Evolutionary conservation across 2,329 filamentous ascomycete genomes (phyloP), one percentile per base, ranked within the genome.

Genomic region (Aspergillus sp.): DNA sequence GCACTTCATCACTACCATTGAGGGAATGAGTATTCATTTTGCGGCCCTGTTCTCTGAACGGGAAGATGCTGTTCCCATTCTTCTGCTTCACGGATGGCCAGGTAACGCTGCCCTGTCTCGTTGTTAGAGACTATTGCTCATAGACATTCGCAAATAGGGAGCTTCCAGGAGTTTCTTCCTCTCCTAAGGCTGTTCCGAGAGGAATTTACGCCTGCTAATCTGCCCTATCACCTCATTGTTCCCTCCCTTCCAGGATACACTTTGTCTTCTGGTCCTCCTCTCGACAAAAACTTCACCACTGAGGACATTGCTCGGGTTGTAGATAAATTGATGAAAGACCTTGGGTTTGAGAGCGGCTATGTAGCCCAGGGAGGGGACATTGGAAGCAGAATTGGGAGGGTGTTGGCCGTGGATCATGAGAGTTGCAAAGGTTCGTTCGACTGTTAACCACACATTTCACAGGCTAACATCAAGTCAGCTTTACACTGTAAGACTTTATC

Each of bases 11-110:
- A 61, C 67, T 0, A 52, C 62, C 0, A 64, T 79, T 44, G 64
- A 67, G 9, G 71, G 75, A 20, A 44, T 72, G 41, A 55, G 60
- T 1, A 61, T 78, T 41, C 75, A 79, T 56, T 79, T 79, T 53
- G 58, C 68, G 0, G 75, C 72, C 2, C 61, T 79, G 0, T 77
- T 77, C 51, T 78, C 74, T 0, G 53, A 67, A 45, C 72, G 68
- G 12, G 45, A 61, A 4, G 66, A 73, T 57, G 76, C 76, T 0
- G 65, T 76, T 5, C 76, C 76, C 0, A 53, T 79, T n/a, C 51
- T 70, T 3, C 57, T 76, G 7, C 60, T 73, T 6, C 75, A 68
- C 45, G 65, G 65, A 20, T 68, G 64, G 60, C 65, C 65, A 15
- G 62, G 61, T 59, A 54, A 41, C 22, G 6, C 9, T 15, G 7